Evolutionary conservation across 2,329 filamentous ascomycete genomes (phyloP), one percentile per base, ranked within the genome.

Genomic region (Plectosphaerella cucumerina): DNA sequence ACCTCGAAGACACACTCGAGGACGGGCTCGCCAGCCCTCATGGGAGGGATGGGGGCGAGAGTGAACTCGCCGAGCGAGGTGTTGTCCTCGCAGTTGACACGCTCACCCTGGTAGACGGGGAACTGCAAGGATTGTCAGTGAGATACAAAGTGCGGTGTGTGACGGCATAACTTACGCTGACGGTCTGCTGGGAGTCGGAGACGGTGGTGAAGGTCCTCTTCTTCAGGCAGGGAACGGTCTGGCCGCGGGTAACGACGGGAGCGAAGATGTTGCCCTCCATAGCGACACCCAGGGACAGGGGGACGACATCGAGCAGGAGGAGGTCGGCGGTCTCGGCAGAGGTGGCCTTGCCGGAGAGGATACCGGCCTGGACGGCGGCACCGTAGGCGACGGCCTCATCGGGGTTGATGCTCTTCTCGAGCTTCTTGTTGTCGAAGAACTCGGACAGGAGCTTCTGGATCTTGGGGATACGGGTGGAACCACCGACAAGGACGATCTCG

Each of bases 191-290:
- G 72, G 82, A 79, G 62, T 87, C 84, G 54, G 82, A 81, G 57
- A 92, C 87, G 14, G 92, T 97, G 60, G 92, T 96, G 76, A 97
- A 96, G 17, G 91, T 93, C 53, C 43, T 74, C 78, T 95, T 95
- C 78, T 93, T 94, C 57, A 96, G 76, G 14, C 80, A 85, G 6
- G 90, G 90, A 3, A 92, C 85, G 5, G 88, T 90, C 56, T 84
- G 74, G 18, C 88, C 89, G 67, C 89, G 86, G 57, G 89, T 77
- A 60, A 99, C 91, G 58, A 97, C 93, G 48, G 90, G 89, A 50
- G 93, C 93, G 70, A 97, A 97, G 75, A 97, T 96, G 81, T 97
- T 97, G 61, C 94, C 93, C 81, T 97, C 94, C 94, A 97, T 99
- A 69, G 93, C 94, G 61, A 99, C 93, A 87, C 94, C 94, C 31